A percentile compares a stretch with the other conserved stretches of the same genome.
phyloP scores from a whole-genome alignment of 176 grass and related monocot species.

The Pharus latifolius region DNA sequence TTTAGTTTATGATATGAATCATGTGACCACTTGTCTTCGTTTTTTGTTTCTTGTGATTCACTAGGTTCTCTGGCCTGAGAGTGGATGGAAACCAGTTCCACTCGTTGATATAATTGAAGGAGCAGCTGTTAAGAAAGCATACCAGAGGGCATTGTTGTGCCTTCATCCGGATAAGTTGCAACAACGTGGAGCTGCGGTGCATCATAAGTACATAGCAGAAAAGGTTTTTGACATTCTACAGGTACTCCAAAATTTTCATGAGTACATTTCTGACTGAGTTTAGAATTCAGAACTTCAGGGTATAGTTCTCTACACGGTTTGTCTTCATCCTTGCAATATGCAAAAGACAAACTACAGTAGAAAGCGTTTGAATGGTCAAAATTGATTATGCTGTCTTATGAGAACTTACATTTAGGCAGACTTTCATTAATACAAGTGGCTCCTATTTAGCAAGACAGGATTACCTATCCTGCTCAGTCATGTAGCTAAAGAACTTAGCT shows the following conservation, averaged over 20 bases:
- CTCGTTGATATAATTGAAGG: conserved; percentile 93
- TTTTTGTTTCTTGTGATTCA: neutral
- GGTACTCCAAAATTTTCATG: conserved; percentile 45
- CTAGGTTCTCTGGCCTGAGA: conserved; percentile 76
- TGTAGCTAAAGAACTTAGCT: too few relatives aligned
- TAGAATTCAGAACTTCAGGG: neutral
- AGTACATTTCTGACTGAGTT: neutral
- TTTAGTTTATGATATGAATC: neutral
- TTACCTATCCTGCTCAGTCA: too few relatives aligned
- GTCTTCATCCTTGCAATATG: neutral
- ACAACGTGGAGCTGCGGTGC: conserved; percentile 48
- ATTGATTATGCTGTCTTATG: neutral
- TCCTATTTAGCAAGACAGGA: too few relatives aligned
- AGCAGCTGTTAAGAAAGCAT: conserved; percentile 74
- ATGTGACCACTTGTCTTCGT: neutral
- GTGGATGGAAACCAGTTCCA: conserved; percentile 87
- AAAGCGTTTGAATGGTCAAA: too few relatives aligned
- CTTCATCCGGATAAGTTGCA: conserved; percentile 97
- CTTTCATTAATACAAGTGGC: too few relatives aligned
- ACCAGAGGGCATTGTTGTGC: conserved; percentile 81
- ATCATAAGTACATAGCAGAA: conserved; percentile 89
- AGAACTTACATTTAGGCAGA: too few relatives aligned
- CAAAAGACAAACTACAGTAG: neutral
- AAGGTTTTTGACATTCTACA: conserved; percentile 93
- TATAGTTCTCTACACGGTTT: neutral